Evolutionary conservation across 164 flowering plant genomes (phyloP).

Genomic region (Cinnamomum micranthum): DNA sequence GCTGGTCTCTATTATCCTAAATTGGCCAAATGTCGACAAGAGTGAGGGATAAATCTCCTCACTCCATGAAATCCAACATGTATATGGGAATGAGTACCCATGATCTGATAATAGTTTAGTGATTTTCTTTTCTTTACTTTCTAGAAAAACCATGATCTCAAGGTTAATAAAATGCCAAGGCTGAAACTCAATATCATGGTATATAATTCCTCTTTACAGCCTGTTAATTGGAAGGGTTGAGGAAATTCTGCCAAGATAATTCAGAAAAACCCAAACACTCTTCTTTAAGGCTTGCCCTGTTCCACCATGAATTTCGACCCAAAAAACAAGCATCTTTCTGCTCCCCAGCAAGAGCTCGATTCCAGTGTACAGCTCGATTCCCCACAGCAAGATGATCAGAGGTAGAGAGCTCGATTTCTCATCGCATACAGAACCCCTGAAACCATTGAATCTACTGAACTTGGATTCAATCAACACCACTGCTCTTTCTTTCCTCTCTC

Average conservation of each 20-base stretch:
- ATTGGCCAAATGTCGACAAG: neutral
- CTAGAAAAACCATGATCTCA: too few species aligned
- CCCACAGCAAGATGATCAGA: slow-evolving; percentile 66
- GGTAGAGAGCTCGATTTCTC: slow-evolving; percentile 75
- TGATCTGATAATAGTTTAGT: too few species aligned
- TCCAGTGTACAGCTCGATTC: slow-evolving; percentile 71
- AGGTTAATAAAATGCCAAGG: too few species aligned
- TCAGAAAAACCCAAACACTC: too few species aligned
- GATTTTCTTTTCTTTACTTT: too few species aligned
- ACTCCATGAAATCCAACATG: neutral
- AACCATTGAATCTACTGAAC: slow-evolving; percentile 76
- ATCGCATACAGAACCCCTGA: slow-evolving; percentile 82
- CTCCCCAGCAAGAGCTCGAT: slow-evolving; percentile 32
- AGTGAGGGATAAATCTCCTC: neutral
- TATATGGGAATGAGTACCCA: neutral
- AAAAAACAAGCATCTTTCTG: slow-evolving; percentile 60
- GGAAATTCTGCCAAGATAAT: too few species aligned
- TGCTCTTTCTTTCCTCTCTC: slow-evolving; percentile 20
- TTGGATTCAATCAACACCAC: slow-evolving; percentile 49
- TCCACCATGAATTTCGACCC: slow-evolving; percentile 68
- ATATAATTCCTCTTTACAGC: too few species aligned
- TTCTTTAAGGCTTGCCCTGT: slow-evolving; percentile 42
- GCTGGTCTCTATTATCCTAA: neutral
- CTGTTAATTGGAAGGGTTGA: too few species aligned
- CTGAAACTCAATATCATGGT: too few species aligned